Conservation (phyloP, 2,329 filamentous ascomycete species). For the Pseudogymnoascus sp. region DNA sequence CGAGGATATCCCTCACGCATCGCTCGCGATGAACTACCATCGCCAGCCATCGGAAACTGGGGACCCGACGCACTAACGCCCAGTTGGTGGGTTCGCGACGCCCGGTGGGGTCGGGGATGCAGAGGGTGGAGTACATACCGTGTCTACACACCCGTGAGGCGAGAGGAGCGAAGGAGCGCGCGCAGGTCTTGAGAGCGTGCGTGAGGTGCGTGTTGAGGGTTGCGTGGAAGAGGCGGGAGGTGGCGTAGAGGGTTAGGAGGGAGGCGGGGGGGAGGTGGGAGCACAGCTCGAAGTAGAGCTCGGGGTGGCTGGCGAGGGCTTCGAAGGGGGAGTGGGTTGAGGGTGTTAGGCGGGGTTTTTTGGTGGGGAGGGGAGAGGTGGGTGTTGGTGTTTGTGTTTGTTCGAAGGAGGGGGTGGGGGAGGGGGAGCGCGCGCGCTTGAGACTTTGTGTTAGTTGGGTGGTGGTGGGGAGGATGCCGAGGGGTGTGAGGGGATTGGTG, state of each 20-base stretch:
- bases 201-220: constrained; percentile 51
- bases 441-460: neutral
- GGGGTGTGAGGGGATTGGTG: neutral
- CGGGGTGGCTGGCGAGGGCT: constrained; percentile 35
- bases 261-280: constrained; percentile 45
- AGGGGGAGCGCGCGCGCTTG: neutral
- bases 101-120: constrained; percentile 50
- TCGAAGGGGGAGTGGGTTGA: constrained; percentile 34
- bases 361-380: neutral
- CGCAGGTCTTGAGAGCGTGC: constrained; percentile 48
- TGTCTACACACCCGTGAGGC: constrained; percentile 52
- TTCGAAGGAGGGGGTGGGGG: neutral
- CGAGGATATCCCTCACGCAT: constrained; percentile 53
- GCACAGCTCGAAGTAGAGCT: constrained; percentile 47
- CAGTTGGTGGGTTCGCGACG: constrained; percentile 27
- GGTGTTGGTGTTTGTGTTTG: neutral
- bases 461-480: neutral
- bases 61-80: constrained; percentile 41
- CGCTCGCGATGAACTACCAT: constrained; percentile 54
- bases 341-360: neutral
- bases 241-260: constrained; percentile 55
- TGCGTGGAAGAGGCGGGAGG: constrained; percentile 53
- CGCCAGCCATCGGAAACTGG: constrained; percentile 57
- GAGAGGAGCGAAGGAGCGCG: constrained; percentile 43
- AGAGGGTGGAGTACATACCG: constrained; percentile 46